A percentile compares a stretch with the other conserved stretches of the same genome.
These are phyloP conservation scores for Oryza rufipogon DNA, from an alignment of 176 grass and related monocot species.

Conservation along the genomic window DNA sequence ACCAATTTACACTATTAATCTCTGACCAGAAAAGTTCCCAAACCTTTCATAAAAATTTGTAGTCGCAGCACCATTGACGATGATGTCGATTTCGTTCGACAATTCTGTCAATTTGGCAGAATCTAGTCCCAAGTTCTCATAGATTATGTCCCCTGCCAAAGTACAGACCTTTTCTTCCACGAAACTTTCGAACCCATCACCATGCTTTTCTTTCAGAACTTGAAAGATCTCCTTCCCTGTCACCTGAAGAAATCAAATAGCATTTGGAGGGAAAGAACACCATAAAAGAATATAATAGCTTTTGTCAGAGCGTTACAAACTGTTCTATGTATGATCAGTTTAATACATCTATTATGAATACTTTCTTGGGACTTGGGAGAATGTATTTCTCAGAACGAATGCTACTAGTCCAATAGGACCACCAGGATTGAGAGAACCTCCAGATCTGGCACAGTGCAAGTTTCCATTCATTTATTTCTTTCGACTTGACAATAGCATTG, in stretches of 20 bases:
- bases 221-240: conserved; percentile 44
- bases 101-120: conserved; percentile 35
- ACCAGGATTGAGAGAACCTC: not conserved
- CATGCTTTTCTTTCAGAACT: conserved; percentile 54
- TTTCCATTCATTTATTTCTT: not conserved
- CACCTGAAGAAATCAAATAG: conserved; percentile 19
- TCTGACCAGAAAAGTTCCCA: not conserved
- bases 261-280: not conserved
- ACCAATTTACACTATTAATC: not conserved
- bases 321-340: not conserved
- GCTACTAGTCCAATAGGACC: not conserved
- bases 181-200: conserved; percentile 37
- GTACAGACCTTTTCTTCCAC: conserved; percentile 52
- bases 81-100: conserved; percentile 47
- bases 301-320: too few species aligned
- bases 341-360: not conserved
- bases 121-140: conserved; percentile 54
- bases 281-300: not conserved
- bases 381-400: not conserved
- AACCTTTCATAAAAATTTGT: conserved; percentile 66
- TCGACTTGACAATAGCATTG: not conserved
- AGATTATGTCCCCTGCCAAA: conserved; percentile 56
- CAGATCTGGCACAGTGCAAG: not conserved
- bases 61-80: conserved; percentile 60
- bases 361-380: not conserved